phyloP scores from a whole-genome alignment of 371 early-diverging fungal species.

The Mucor plumbeus region DNA sequence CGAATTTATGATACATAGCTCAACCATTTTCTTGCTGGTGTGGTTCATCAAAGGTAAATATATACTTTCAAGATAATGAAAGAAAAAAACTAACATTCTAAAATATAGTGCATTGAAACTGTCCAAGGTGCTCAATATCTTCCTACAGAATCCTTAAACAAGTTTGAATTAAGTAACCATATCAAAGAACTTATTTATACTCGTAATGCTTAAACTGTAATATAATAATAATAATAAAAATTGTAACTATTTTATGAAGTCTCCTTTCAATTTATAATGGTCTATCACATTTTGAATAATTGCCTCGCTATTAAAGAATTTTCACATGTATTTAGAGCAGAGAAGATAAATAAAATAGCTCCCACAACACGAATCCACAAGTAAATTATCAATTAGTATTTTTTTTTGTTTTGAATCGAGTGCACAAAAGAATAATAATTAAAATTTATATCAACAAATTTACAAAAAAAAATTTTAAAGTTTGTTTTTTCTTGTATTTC shows the following conservation, averaged over 20 bases:
- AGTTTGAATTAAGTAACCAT: slow-evolving; percentile 59
- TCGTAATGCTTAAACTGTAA: slow-evolving; percentile 34
- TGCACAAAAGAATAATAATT: too few species aligned
- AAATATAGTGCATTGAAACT: slow-evolving; percentile 61
- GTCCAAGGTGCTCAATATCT: slow-evolving; percentile 68
- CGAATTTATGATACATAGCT: slow-evolving; percentile 24
- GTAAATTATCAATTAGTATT: too few species aligned
- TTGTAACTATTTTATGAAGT: background rate
- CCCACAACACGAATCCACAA: too few species aligned
- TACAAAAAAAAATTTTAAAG: too few species aligned
- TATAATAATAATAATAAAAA: background rate
- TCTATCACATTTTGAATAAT: too few species aligned
- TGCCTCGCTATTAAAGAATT: too few species aligned
- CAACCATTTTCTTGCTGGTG: slow-evolving; percentile 90
- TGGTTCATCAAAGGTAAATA: slow-evolving; percentile 52
- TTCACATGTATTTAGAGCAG: too few species aligned
- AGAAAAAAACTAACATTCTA: background rate
- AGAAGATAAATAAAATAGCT: too few species aligned
- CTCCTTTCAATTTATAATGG: too few species aligned
- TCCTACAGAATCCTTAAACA: slow-evolving; percentile 45
- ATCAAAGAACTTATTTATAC: slow-evolving; percentile 56
- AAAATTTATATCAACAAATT: too few species aligned
- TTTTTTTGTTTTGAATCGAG: too few species aligned
- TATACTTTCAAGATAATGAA: background rate
- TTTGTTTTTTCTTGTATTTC: too few species aligned